A percentile compares a stretch with the other conserved stretches of the same genome.
Conservation (phyloP, 2,329 filamentous ascomycete species). For the Mycogone perniciosa region DNA sequence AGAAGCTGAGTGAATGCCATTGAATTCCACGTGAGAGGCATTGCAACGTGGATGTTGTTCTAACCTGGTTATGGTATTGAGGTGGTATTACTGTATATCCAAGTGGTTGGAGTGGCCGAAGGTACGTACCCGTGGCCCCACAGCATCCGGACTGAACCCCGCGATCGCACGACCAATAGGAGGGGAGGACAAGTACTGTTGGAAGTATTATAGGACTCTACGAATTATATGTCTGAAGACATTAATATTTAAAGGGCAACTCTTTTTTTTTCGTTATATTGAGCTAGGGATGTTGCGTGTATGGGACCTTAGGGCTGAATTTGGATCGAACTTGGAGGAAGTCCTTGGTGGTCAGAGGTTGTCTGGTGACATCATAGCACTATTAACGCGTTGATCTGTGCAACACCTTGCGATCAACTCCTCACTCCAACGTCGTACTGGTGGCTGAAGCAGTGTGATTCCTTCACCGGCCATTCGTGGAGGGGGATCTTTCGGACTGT, state of each 20-base stretch:
- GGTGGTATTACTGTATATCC: no score
- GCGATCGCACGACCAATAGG: background rate
- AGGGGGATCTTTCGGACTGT: background rate
- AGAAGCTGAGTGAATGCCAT: slow-evolving; percentile 26
- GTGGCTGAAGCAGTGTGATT: background rate
- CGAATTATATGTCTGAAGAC: no score
- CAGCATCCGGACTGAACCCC: background rate
- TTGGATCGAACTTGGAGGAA: background rate
- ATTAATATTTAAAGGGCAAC: no score
- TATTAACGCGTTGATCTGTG: slow-evolving; percentile 8
- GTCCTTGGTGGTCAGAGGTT: background rate
- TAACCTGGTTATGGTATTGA: no score
- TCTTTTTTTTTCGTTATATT: background rate
- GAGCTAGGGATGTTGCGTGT: background rate
- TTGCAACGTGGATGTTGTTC: no score
- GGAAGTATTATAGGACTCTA: no score
- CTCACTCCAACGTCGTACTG: slow-evolving; percentile 10
- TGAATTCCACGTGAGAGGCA: slow-evolving; percentile 13
- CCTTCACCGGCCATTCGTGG: background rate
- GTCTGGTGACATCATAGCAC: slow-evolving; percentile 23
- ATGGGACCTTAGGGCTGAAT: no score
- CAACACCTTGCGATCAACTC: slow-evolving; percentile 1
- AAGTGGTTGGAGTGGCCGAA: background rate
- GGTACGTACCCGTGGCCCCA: background rate
- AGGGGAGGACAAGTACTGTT: no score